Evolutionary conservation across 352 stramenopile genomes (phyloP), one percentile per base, ranked within the genome.

Genomic region (Pythium rhizo-oryzae): DNA sequence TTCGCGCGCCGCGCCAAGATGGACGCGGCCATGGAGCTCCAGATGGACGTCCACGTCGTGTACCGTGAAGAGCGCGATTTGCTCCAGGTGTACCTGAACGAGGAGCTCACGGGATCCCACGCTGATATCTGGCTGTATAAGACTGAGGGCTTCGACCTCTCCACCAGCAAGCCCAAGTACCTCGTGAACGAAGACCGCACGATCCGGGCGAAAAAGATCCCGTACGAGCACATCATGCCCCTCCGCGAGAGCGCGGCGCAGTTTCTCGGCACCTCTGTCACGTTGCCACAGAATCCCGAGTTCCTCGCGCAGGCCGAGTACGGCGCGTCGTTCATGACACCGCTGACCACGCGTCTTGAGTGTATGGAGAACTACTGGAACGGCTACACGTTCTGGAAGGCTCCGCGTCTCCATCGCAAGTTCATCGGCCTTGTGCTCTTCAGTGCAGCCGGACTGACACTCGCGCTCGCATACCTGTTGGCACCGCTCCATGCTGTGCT

Each of bases 281-380:
- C 67, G 0, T 25, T 93, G 30, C 82, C 84, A 2, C 66, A 69
- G 23, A 87, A 93, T 54, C 78, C 84, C 0, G 81, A 78, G 50
- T 90, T 78, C 62, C 67, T 92, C 35, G 85, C 85, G 2, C 62
- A 73, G 28, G 80, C 82, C 12, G 85, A 93, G 75, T 93, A 93
- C 63, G 85, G 85, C 50, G 35, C 33, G 0, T 84, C 72, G 62
- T 93, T 79, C 47, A 92, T 93, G 82, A 89, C 78, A 47, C 85
- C 85, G 7, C 63, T 93, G 19, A 82, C 75, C 0, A 93, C 85
- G 66, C 78, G 82, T 50, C 80, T 93, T 69, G 85, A 93, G 70
- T 93, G 85, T 56, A 83, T 93, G 57, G 85, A 93, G 70, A 93
- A 93, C 61, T 69, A 92, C 28, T 69, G 81, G 44, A 93, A 93